A percentile compares a stretch with the other conserved stretches of the same genome.
Evolutionary conservation across 2,329 filamentous ascomycete genomes (phyloP).

Genomic region (Cordyceps javanica): DNA sequence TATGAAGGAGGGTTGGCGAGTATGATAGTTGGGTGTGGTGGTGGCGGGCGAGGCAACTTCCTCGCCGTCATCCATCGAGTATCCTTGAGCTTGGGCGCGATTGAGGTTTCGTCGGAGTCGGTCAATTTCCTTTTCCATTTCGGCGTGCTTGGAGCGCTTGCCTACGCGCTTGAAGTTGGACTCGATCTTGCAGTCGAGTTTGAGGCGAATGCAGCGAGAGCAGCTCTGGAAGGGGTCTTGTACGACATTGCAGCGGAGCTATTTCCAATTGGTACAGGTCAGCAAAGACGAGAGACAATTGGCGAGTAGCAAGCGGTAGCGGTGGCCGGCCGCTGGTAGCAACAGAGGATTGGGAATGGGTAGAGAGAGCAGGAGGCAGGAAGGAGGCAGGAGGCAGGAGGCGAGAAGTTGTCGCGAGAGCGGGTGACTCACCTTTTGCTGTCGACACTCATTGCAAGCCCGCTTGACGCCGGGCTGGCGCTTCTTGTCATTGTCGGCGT

Average conservation of each 20-base stretch:
- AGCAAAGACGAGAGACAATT: conserved; percentile 2
- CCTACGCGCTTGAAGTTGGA: conserved; percentile 81
- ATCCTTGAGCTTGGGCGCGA: conserved; percentile 55
- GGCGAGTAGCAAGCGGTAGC: background rate
- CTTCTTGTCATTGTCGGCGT: conserved; percentile 51
- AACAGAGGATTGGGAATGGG: background rate
- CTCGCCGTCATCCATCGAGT: conserved; percentile 46
- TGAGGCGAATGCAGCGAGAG: conserved; percentile 70
- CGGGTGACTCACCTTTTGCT: conserved; percentile 65
- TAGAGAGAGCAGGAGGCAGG: background rate
- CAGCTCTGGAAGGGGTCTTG: conserved; percentile 75
- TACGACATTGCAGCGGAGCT: conserved; percentile 79
- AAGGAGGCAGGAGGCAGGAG: conserved; percentile 1
- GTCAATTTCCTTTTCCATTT: conserved; percentile 81
- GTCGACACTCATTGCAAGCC: conserved; percentile 78
- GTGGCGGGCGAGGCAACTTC: conserved; percentile 56
- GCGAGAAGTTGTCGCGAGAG: too few species aligned
- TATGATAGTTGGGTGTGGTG: conserved; percentile 50
- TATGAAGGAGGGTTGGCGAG: conserved; percentile 56
- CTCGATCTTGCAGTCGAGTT: conserved; percentile 79
- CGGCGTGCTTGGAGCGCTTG: conserved; percentile 76
- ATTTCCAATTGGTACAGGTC: conserved; percentile 14
- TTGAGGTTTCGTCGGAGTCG: conserved; percentile 56
- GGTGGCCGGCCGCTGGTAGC: background rate
- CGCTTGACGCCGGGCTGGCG: conserved; percentile 66